Evolutionary conservation across 352 stramenopile genomes (phyloP).

Genomic region (Phytopythium aichiense): DNA sequence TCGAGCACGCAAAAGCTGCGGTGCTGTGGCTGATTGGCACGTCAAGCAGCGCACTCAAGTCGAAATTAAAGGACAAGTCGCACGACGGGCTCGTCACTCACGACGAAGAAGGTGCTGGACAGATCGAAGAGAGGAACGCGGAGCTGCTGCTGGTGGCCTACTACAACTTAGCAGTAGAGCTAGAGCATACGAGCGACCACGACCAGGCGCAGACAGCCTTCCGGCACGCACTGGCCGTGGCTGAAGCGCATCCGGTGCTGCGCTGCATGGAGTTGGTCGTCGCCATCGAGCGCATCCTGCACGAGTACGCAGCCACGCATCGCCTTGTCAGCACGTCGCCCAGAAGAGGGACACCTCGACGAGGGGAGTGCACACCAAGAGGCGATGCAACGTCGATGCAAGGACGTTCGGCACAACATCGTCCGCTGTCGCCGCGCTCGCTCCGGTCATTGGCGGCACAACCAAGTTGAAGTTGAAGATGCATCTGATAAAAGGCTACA

Average conservation of each 20-base stretch:
- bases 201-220: slow-evolving; percentile 19
- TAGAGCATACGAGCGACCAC: slow-evolving; percentile 39
- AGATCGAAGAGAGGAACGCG: neutral
- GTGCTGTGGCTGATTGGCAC: slow-evolving; percentile 24
- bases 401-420: slow-evolving; percentile 7
- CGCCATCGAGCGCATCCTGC: slow-evolving; percentile 21
- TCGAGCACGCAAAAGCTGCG: slow-evolving; percentile 38
- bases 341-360: slow-evolving; percentile 13
- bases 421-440: slow-evolving; percentile 21
- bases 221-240: slow-evolving; percentile 18
- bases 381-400: neutral
- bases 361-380: neutral
- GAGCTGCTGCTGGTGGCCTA: slow-evolving; percentile 43
- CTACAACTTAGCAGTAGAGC: slow-evolving; percentile 59
- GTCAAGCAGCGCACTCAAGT: neutral
- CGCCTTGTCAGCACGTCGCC: slow-evolving; percentile 1
- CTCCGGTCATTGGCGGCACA: slow-evolving; percentile 3
- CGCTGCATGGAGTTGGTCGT: slow-evolving; percentile 22
- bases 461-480: no score
- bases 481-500: no score
- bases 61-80: no score
- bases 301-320: slow-evolving; percentile 3
- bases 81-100: neutral
- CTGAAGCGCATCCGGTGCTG: slow-evolving; percentile 10
- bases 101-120: neutral